phyloP scores from a whole-genome alignment of 768 basidiomycete genomes.

The Auricularia sp. region DNA sequence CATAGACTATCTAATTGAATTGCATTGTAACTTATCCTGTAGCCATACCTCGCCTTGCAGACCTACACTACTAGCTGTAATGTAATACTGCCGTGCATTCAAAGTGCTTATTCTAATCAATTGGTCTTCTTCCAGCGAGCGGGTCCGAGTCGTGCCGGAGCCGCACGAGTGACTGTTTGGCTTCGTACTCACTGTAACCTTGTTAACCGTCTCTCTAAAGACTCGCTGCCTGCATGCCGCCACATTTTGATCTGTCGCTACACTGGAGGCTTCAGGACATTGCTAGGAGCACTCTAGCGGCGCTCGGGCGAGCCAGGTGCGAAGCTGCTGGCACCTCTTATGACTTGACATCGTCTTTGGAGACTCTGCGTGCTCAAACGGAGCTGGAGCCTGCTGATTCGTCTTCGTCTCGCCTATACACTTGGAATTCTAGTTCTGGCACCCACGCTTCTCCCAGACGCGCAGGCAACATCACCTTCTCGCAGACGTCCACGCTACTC shows the following conservation, averaged over 20 bases:
- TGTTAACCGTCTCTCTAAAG: too few relatives aligned
- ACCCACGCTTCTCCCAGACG: not conserved
- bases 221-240: not conserved
- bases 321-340: not conserved
- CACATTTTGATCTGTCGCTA: not conserved
- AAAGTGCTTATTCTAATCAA: too few relatives aligned
- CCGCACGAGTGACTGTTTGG: too few relatives aligned
- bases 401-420: not conserved
- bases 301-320: not conserved
- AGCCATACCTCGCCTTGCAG: too few relatives aligned
- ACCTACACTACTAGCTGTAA: too few relatives aligned
- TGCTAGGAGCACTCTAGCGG: not conserved
- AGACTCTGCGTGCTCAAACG: not conserved
- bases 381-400: not conserved
- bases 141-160: too few relatives aligned
- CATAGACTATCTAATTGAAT: too few relatives aligned
- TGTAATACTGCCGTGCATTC: too few relatives aligned
- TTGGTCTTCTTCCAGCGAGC: too few relatives aligned
- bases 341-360: not conserved
- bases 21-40: too few relatives aligned
- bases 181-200: too few relatives aligned
- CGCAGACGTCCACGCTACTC: slow-evolving; percentile 47
- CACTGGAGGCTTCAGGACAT: not conserved
- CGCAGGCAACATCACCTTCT: not conserved
- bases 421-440: not conserved